A percentile compares a stretch with the other conserved stretches of the same genome.
phyloP scores from a whole-genome alignment of 78 protist genomes.

The Tieghemostelium lacteum region DNA sequence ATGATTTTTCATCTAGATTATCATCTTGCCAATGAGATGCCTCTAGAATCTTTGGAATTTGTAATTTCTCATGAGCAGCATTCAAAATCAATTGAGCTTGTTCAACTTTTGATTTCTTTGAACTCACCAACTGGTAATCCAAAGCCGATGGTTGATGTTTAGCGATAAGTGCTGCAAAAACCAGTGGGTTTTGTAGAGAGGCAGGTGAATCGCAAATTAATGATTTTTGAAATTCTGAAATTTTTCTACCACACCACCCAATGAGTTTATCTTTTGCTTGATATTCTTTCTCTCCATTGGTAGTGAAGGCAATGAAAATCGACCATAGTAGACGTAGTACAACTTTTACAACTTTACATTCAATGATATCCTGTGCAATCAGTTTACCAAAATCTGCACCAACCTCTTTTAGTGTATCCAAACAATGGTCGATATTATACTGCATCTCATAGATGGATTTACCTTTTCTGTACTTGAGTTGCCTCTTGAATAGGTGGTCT shows the following conservation, averaged over 20 bases:
- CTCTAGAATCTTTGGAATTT: slow-evolving; percentile 37
- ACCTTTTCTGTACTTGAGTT: slow-evolving; percentile 40
- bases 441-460: slow-evolving; percentile 59
- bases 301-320: slow-evolving; percentile 17
- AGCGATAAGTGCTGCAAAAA: slow-evolving; percentile 26
- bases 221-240: neutral
- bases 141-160: neutral
- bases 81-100: slow-evolving; percentile 37
- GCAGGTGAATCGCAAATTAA: slow-evolving; percentile 6
- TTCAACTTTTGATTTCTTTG: neutral
- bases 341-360: slow-evolving; percentile 35
- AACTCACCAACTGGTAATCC: neutral
- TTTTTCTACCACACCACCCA: slow-evolving; percentile 17
- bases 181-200: slow-evolving; percentile 45
- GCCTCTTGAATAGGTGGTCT: slow-evolving; percentile 26
- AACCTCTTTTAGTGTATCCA: slow-evolving; percentile 16
- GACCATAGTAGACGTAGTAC: slow-evolving; percentile 31
- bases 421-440: slow-evolving; percentile 23
- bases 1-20: slow-evolving; percentile 37
- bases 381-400: slow-evolving; percentile 53
- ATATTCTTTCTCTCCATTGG: slow-evolving; percentile 65
- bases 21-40: slow-evolving; percentile 30
- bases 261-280: slow-evolving; percentile 16
- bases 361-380: slow-evolving; percentile 13
- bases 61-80: neutral